Conservation (phyloP, 768 basidiomycete species). For the Russula virescens region DNA sequence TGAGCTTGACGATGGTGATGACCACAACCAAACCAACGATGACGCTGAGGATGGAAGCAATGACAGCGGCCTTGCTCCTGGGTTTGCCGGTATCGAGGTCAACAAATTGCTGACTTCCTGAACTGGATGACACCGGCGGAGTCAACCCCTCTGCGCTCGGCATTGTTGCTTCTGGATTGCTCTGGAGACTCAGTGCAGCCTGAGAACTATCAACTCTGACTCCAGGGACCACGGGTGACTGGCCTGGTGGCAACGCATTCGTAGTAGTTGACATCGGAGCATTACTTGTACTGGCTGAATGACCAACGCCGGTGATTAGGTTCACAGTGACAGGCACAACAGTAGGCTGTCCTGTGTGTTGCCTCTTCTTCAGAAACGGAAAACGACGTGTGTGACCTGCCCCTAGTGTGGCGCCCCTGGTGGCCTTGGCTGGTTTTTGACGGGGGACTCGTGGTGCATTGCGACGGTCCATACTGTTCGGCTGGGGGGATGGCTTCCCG, state of each 20-base stretch:
- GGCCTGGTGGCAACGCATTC: constrained; percentile 1
- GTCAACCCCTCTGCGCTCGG: neutral
- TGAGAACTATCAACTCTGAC: constrained; percentile 8
- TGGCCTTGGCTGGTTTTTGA: neutral
- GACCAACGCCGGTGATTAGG: constrained; percentile 12
- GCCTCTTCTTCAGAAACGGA: constrained; percentile 15
- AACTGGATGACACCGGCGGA: neutral
- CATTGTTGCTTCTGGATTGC: constrained; percentile 7
- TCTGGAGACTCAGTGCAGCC: constrained; percentile 1
- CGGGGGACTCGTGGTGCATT: constrained; percentile 15
- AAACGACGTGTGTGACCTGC: constrained; percentile 8
- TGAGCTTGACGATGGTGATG: constrained; percentile 20
- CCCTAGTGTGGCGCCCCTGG: neutral
- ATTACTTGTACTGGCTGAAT: constrained; percentile 1
- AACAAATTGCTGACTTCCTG: neutral
- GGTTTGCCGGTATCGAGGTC: neutral
- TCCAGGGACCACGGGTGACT: neutral
- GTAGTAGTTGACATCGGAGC: neutral
- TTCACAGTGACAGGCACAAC: constrained; percentile 17
- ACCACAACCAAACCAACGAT: constrained; percentile 20
- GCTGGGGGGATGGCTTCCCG: constrained; percentile 17
- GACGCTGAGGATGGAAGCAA: constrained; percentile 20
- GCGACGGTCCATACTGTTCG: constrained; percentile 8
- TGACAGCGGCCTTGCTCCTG: constrained; percentile 13
- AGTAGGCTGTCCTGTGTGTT: neutral